These are phyloP conservation scores for Cutaneotrichosporon sp. DNA, from an alignment of 1,284 basidiomycete species.

Conservation along the genomic window DNA sequence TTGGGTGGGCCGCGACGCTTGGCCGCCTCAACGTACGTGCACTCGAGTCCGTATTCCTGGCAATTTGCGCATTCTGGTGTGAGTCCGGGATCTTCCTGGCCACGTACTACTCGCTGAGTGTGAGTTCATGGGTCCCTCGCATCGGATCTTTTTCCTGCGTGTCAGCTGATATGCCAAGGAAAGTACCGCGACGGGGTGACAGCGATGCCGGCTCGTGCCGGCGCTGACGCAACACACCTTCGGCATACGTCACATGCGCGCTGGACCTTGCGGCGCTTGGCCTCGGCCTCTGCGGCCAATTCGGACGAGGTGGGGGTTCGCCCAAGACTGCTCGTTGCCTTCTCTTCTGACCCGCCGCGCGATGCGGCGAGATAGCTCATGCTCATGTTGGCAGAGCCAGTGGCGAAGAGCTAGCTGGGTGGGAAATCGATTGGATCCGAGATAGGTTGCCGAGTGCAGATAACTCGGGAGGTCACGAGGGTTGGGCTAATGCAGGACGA, in stretches of 20 bases:
- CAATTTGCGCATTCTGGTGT: constrained; percentile 69
- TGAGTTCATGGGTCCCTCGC: constrained; percentile 52
- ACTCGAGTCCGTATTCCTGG: constrained; percentile 67
- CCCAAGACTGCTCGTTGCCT: background rate
- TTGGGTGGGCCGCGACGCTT: constrained; percentile 84
- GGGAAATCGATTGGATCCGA: background rate
- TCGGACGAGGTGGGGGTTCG: constrained; percentile 17
- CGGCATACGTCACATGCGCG: constrained; percentile 53
- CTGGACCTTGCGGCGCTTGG: constrained; percentile 35
- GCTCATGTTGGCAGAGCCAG: background rate
- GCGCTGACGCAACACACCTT: constrained; percentile 18
- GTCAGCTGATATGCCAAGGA: background rate
- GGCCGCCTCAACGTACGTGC: constrained; percentile 70
- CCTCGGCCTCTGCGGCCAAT: constrained; percentile 30
- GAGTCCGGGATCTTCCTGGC: background rate
- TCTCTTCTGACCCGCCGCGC: constrained; percentile 12
- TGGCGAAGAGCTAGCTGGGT: background rate
- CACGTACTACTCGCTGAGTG: constrained; percentile 38
- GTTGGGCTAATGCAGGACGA: no score
- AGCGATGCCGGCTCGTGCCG: background rate
- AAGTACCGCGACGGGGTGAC: background rate
- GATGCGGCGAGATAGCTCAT: constrained; percentile 3
- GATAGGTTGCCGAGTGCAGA: background rate
- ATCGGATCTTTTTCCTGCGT: constrained; percentile 50
- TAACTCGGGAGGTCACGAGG: no score